Evolutionary conservation across 768 basidiomycete species (phyloP).

Genomic region (Lentinula aciculospora): DNA sequence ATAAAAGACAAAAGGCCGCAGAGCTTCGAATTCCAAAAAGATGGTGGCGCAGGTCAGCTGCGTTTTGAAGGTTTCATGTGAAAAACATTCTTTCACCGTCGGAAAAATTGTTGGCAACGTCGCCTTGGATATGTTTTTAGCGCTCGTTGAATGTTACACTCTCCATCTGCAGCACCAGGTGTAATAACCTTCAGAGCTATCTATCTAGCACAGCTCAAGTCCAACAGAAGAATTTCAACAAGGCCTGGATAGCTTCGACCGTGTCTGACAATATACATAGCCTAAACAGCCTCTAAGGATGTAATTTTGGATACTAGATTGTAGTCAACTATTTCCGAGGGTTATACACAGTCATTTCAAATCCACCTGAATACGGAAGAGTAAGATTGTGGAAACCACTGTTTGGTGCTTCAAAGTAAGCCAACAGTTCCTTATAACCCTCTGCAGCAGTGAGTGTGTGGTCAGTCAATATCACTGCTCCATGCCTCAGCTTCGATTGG

Average conservation of each 20-base stretch:
- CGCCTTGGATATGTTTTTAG: no score
- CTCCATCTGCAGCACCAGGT: no score
- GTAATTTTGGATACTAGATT: no score
- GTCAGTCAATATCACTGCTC: constrained; percentile 1
- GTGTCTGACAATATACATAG: no score
- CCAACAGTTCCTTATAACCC: constrained; percentile 1
- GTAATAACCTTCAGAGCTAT: no score
- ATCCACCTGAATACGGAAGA: constrained; percentile 2
- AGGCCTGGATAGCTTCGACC: no score
- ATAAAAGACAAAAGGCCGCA: constrained; percentile 1
- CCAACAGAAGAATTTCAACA: no score
- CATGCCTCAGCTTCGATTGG: constrained; percentile 3
- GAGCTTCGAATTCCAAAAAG: not conserved
- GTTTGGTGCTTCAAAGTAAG: not conserved
- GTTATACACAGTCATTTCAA: constrained; percentile 2
- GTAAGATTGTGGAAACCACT: not conserved
- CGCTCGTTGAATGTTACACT: no score
- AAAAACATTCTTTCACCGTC: not conserved
- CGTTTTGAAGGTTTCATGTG: not conserved
- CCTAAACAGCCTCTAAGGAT: no score
- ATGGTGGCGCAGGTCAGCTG: not conserved
- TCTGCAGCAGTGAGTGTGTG: not conserved
- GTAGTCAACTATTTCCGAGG: not conserved
- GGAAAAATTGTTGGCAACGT: not conserved
- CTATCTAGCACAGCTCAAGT: no score